phyloP scores from a whole-genome alignment of 768 basidiomycete genomes.

The Mycena vitilis region DNA sequence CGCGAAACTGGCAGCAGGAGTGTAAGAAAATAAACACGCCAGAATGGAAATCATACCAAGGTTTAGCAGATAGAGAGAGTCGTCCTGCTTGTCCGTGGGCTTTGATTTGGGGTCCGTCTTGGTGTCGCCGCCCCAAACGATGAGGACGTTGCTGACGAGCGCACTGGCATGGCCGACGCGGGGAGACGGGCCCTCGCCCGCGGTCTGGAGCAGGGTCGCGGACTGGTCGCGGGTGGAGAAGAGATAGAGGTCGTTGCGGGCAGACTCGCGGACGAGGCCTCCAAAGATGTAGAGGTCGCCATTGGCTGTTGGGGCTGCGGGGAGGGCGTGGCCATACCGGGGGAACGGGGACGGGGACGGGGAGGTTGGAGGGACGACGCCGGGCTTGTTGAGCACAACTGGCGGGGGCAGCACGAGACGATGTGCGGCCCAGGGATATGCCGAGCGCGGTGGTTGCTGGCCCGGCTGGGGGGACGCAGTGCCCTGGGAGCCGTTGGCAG shows the following conservation, averaged over 20 bases:
- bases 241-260: constrained; percentile 94
- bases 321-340: constrained; percentile 94
- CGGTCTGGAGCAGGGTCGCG: constrained; percentile 86
- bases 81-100: constrained; percentile 84
- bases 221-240: constrained; percentile 84
- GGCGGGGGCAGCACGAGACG: constrained; percentile 79
- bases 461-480: constrained; percentile 28
- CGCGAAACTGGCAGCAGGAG: constrained; percentile 71
- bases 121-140: constrained; percentile 99
- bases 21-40: constrained; percentile 12
- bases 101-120: constrained; percentile 76
- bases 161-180: constrained; percentile 98
- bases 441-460: constrained; percentile 57
- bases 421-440: constrained; percentile 88
- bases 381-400: constrained; percentile 70
- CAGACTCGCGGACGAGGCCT: constrained; percentile 91
- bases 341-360: constrained; percentile 93
- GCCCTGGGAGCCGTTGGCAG: constrained; percentile 11
- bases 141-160: constrained; percentile 93
- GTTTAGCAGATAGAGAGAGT: constrained; percentile 93
- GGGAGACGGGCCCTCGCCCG: constrained; percentile 87
- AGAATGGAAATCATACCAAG: constrained; percentile 71
- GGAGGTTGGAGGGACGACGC: constrained; percentile 68
- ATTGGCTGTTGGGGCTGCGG: constrained; percentile 75
- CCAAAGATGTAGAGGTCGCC: constrained; percentile 98